phyloP scores from a whole-genome alignment of 2,329 filamentous ascomycete genomes.

The Fusarium coffeatum region DNA sequence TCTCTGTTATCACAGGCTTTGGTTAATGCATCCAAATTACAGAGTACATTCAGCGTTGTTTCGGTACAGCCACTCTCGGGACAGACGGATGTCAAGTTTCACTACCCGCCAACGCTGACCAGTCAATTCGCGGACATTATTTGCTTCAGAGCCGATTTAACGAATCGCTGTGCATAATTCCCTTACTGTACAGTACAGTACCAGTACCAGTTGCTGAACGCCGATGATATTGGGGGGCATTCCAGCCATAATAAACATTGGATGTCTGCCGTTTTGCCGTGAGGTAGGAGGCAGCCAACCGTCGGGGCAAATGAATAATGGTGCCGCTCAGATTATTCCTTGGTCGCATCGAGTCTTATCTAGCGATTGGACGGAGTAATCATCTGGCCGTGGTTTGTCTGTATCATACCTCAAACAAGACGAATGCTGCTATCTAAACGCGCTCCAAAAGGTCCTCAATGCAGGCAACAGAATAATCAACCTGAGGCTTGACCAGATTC shows the following conservation, averaged over 20 bases:
- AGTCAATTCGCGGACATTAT: slow-evolving; percentile 24
- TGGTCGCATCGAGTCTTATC: slow-evolving; percentile 9
- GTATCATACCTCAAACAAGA: slow-evolving; percentile 32
- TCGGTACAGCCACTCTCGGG: slow-evolving; percentile 40
- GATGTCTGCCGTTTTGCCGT: slow-evolving; percentile 30
- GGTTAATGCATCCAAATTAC: slow-evolving; percentile 2
- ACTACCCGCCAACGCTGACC: slow-evolving; percentile 19
- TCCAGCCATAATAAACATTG: slow-evolving; percentile 16
- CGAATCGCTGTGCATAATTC: slow-evolving; percentile 1
- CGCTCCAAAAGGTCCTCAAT: slow-evolving; percentile 1
- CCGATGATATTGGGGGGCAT: slow-evolving; percentile 19
- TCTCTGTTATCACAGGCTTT: slow-evolving; percentile 11
- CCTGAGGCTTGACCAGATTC: slow-evolving; percentile 43
- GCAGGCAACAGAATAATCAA: slow-evolving; percentile 37
- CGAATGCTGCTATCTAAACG: slow-evolving; percentile 16
- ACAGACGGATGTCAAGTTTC: slow-evolving; percentile 34
- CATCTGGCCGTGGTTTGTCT: slow-evolving; percentile 26
- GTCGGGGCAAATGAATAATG: slow-evolving; percentile 3
- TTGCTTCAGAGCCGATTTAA: slow-evolving; percentile 13
- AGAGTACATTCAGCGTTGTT: slow-evolving; percentile 9
- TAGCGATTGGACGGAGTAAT: slow-evolving; percentile 31
- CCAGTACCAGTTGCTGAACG: background rate
- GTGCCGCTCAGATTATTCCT: slow-evolving; percentile 2
- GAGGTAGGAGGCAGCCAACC: slow-evolving; percentile 20
- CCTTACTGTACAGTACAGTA: slow-evolving; percentile 3